These are phyloP conservation scores for Saccharomyces hybrid DNA, from an alignment of 1,139 yeast genomes.

Conservation along the genomic window DNA sequence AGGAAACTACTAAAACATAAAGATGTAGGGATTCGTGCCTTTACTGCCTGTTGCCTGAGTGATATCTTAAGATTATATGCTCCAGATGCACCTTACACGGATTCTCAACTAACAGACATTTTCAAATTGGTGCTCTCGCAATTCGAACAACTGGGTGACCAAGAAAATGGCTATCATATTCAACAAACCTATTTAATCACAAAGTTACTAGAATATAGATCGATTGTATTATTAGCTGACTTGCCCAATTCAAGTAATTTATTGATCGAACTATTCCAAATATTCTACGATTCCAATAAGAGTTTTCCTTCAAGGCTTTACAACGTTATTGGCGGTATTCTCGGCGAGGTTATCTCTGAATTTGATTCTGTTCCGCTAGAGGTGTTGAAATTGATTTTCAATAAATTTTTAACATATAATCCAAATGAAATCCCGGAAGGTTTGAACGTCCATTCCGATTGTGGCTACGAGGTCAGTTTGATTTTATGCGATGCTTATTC, in stretches of 20 bases:
- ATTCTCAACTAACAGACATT: conserved; percentile 51
- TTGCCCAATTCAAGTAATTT: conserved; percentile 55
- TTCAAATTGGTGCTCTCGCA: conserved; percentile 59
- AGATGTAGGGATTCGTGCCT: conserved; percentile 66
- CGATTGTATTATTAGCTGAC: conserved; percentile 73
- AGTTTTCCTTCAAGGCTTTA: conserved; percentile 40
- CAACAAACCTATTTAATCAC: conserved; percentile 65
- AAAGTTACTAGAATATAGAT: conserved; percentile 66
- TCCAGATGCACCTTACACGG: conserved; percentile 85
- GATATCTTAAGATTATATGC: conserved; percentile 75
- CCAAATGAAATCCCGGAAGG: conserved; percentile 30
- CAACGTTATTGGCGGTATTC: conserved; percentile 56
- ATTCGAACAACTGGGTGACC: conserved; percentile 49
- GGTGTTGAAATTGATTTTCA: conserved; percentile 55
- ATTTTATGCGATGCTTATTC: conserved; percentile 62
- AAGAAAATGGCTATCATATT: conserved; percentile 55
- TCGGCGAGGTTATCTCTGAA: conserved; percentile 73
- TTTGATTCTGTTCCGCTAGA: conserved; percentile 58
- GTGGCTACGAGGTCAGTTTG: conserved; percentile 62
- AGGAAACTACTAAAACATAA: conserved; percentile 53
- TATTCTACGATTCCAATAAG: conserved; percentile 50
- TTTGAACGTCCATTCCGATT: conserved; percentile 34
- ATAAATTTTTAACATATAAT: conserved; percentile 34
- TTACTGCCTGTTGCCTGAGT: conserved; percentile 64
- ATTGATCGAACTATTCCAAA: conserved; percentile 49